Evolutionary conservation across 306 rosid genomes (phyloP).

Genomic region (Quercus berberidifolia): DNA sequence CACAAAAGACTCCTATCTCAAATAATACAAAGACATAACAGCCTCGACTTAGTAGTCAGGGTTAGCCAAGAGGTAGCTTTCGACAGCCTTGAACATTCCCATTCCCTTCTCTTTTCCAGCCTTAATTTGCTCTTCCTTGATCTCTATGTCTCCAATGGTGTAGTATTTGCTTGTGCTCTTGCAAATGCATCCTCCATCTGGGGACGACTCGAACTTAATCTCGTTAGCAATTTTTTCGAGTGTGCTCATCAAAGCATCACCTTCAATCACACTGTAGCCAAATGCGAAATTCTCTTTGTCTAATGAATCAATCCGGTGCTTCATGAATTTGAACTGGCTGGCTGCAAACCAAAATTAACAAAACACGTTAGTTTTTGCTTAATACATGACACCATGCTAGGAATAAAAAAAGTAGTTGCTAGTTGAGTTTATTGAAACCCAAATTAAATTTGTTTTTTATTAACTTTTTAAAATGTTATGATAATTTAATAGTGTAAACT

Average conservation of each 20-base stretch:
- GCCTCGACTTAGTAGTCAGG: neutral
- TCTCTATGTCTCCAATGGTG: constrained; percentile 28
- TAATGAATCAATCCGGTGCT: constrained; percentile 36
- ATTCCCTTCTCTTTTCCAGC: constrained; percentile 37
- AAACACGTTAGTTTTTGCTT: no score
- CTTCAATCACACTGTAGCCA: constrained; percentile 41
- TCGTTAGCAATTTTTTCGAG: constrained; percentile 40
- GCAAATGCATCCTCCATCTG: constrained; percentile 38
- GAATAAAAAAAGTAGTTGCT: no score
- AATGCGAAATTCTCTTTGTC: constrained; percentile 33
- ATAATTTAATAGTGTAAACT: neutral
- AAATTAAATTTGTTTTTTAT: no score
- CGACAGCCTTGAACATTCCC: constrained; percentile 41
- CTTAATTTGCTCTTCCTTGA: constrained; percentile 31
- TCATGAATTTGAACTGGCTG: constrained; percentile 21
- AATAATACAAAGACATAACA: no score
- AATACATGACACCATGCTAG: no score
- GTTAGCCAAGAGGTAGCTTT: constrained; percentile 36
- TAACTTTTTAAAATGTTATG: no score
- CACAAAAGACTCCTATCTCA: no score
- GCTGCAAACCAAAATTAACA: constrained; percentile 16
- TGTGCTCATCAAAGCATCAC: constrained; percentile 22
- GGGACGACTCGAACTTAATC: constrained; percentile 22
- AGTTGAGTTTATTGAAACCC: no score
- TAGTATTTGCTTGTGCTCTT: constrained; percentile 34